Conservation (phyloP, 257 asterid species). For the Orobanche coerulescens region DNA sequence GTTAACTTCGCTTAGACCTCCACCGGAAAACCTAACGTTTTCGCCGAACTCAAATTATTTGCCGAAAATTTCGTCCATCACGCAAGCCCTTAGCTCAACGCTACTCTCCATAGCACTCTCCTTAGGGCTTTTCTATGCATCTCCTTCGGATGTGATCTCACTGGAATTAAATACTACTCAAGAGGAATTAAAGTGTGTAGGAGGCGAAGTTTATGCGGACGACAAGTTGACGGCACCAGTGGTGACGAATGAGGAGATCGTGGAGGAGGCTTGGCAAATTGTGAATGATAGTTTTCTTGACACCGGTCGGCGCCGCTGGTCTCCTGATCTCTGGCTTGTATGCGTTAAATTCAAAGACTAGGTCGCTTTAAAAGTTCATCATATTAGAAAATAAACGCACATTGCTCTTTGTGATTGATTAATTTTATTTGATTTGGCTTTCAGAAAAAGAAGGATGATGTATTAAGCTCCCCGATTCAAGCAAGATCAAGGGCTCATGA, state of each 20-base stretch:
- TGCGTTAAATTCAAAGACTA: slow-evolving; percentile 9
- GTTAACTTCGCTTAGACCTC: neutral
- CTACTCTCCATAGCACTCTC: slow-evolving; percentile 55
- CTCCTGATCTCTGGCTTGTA: slow-evolving; percentile 75
- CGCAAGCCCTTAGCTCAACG: slow-evolving; percentile 31
- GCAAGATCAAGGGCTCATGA: slow-evolving; percentile 83
- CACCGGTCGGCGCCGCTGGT: slow-evolving; percentile 62
- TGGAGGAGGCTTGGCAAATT: slow-evolving; percentile 92
- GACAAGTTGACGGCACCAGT: slow-evolving; percentile 23
- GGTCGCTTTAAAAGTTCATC: neutral
- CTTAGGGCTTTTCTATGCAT: slow-evolving; percentile 44
- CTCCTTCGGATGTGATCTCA: slow-evolving; percentile 36
- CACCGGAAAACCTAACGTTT: neutral
- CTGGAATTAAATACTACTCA: slow-evolving; percentile 24
- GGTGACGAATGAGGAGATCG: slow-evolving; percentile 71
- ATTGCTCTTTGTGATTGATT: neutral
- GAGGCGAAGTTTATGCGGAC: slow-evolving; percentile 33
- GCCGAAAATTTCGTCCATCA: slow-evolving; percentile 17
- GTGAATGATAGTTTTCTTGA: slow-evolving; percentile 77
- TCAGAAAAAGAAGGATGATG: slow-evolving; percentile 78
- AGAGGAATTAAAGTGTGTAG: slow-evolving; percentile 46
- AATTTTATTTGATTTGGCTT: neutral
- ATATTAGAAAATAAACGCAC: neutral
- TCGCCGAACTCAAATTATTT: slow-evolving; percentile 3
- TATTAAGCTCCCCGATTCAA: slow-evolving; percentile 51